phyloP scores from a whole-genome alignment of 1,284 basidiomycete genomes.

The Boletus calvinii region DNA sequence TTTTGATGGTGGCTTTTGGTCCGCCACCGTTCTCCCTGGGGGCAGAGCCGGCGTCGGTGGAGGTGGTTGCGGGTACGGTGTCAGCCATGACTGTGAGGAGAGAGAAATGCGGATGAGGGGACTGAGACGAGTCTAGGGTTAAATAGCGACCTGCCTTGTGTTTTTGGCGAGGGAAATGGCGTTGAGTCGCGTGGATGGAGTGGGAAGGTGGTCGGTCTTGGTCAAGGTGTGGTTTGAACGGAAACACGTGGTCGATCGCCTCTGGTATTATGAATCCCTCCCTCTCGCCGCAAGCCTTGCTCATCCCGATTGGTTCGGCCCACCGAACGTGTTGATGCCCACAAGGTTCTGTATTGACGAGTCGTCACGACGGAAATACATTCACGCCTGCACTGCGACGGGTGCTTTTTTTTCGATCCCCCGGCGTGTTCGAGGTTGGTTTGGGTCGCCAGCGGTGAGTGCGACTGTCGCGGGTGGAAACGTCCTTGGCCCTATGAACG shows the following conservation, averaged over 20 bases:
- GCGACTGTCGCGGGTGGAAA: neutral
- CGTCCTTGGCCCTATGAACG: neutral
- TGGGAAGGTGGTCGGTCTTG: slow-evolving; percentile 15
- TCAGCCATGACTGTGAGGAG: slow-evolving; percentile 51
- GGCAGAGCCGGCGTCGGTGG: slow-evolving; percentile 50
- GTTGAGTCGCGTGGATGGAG: slow-evolving; percentile 14
- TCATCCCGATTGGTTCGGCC: slow-evolving; percentile 2
- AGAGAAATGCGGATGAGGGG: neutral
- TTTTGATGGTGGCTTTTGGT: slow-evolving; percentile 91
- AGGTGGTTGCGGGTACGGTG: slow-evolving; percentile 54
- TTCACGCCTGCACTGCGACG: neutral
- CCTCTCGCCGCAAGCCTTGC: neutral
- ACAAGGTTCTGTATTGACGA: slow-evolving; percentile 6
- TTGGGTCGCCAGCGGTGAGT: neutral
- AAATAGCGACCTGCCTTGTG: slow-evolving; percentile 35
- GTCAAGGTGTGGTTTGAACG: slow-evolving; percentile 17
- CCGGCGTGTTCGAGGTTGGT: neutral
- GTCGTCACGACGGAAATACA: neutral
- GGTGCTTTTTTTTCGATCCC: neutral
- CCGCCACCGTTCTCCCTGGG: slow-evolving; percentile 44
- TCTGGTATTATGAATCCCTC: slow-evolving; percentile 6
- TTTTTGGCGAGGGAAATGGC: slow-evolving; percentile 18
- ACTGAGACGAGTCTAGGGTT: slow-evolving; percentile 15
- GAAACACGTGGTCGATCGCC: slow-evolving; percentile 27
- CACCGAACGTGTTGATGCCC: slow-evolving; percentile 4